Conservation (phyloP, 192 early-diverging fungal species). For the Backusella macrospora region DNA sequence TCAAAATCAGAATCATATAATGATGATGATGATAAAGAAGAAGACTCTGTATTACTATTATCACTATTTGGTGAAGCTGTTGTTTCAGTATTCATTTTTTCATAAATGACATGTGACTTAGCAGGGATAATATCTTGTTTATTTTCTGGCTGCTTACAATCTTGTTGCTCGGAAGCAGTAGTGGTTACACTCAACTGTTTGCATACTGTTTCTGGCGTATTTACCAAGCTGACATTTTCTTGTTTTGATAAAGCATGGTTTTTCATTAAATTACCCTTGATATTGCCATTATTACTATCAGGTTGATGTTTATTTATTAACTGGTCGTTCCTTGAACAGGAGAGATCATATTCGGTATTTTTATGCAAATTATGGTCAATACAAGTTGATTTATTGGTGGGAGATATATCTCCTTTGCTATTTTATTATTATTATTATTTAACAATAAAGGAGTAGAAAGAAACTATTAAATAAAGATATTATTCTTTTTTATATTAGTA, state of each 20-base stretch:
- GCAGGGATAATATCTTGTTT: neutral
- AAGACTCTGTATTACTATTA: neutral
- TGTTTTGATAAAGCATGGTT: neutral
- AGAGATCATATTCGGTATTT: neutral
- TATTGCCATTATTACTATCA: neutral
- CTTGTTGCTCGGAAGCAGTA: neutral
- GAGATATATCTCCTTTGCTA: conserved; percentile 7
- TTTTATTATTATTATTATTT: neutral
- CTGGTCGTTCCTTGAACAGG: conserved; percentile 9
- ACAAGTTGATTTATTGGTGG: neutral
- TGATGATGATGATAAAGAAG: neutral
- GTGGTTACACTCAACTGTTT: neutral
- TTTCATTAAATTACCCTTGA: neutral
- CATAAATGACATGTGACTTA: neutral
- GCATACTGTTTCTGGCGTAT: neutral
- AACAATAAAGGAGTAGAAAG: neutral
- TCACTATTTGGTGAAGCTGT: neutral
- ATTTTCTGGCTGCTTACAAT: neutral
- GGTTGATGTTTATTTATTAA: conserved; percentile 1
- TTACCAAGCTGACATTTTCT: neutral
- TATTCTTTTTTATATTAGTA: too few relatives aligned
- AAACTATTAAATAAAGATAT: neutral
- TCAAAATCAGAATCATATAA: neutral
- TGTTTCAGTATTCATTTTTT: neutral
- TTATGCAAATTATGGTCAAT: neutral